phyloP scores from a whole-genome alignment of 225 moss, liverwort and hornwort genomes.

The Bryoerythrophyllum caledonicum region DNA sequence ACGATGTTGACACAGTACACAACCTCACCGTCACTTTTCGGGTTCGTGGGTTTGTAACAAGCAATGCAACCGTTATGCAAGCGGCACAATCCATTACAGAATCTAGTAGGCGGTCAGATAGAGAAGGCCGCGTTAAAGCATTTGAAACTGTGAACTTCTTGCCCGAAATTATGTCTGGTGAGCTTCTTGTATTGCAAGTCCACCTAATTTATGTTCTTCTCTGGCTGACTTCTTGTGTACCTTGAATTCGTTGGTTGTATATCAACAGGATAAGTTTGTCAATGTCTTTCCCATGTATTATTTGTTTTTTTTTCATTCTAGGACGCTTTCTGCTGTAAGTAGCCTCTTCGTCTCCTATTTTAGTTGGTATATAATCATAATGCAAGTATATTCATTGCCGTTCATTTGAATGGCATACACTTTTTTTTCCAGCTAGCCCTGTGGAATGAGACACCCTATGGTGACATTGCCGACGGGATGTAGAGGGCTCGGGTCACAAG shows the following conservation, averaged over 20 bases:
- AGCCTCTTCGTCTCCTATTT: background rate
- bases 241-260: conserved; percentile 5
- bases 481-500: background rate
- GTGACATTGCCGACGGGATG: conserved; percentile 6
- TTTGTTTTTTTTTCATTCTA: background rate
- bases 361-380: background rate
- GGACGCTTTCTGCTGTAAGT: background rate
- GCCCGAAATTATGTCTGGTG: conserved; percentile 60
- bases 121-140: conserved; percentile 54
- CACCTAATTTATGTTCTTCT: conserved; percentile 16
- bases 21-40: conserved; percentile 64
- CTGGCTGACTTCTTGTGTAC: conserved; percentile 2
- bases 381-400: background rate
- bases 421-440: background rate
- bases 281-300: conserved; percentile 15
- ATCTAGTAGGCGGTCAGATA: conserved; percentile 51
- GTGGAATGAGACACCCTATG: background rate
- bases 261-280: conserved; percentile 17
- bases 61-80: conserved; percentile 56
- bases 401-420: background rate
- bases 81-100: conserved; percentile 64
- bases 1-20: conserved; percentile 86
- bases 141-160: conserved; percentile 58
- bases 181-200: conserved; percentile 20
- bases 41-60: conserved; percentile 57